Evolutionary conservation across 2,329 filamentous ascomycete genomes (phyloP), one percentile per base, ranked within the genome.

Genomic region (Myrmaecium sp.): DNA sequence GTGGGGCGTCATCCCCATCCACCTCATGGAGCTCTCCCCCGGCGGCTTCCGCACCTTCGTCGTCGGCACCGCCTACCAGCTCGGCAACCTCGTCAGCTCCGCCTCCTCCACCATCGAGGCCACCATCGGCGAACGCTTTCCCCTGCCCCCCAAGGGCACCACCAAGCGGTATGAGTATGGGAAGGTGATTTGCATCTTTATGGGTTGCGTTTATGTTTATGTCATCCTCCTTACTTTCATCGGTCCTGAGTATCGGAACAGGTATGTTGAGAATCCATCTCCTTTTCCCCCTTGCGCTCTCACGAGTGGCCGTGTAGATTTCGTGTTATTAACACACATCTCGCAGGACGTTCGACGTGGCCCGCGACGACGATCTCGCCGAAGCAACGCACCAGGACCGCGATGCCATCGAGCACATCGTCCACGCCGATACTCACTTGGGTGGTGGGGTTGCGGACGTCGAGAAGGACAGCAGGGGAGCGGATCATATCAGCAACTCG

Each of bases 111-210:
- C 77, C 6, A 84, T 84, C 38, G 75, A 86, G 47, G 65, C 75
- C 1, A 75, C 68, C 1, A 71, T 83, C 19, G 78, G 78, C 18
- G 74, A 83, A 50, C 56, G 60, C 1, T 89, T 81, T 47, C 79
- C 79, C 0, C 60, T 91, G 3, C 60, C 71, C 0, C 55, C 66
- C 0, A 64, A 50, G 38, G 46, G 42, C 14, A 36, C 36, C 10
- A 33, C 40, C 0, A 36, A 35, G 27, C 36, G 51, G 14, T 51
- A 62, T 1, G 47, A 60, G 11, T 91, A 91, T 38, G 81, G 80
- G 20, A 74, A 74, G 39, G 81, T 91, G 6, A 86, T 92, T 36
- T 81, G 74, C 44, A 89, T 91, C 43, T 92, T 93, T 53, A 83
- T 93, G 77, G 83, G 64, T 1, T 82, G 75, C 38, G 81, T 91